Evolutionary conservation across 2,329 filamentous ascomycete species (phyloP).

Genomic region (Aspergillus sp.): DNA sequence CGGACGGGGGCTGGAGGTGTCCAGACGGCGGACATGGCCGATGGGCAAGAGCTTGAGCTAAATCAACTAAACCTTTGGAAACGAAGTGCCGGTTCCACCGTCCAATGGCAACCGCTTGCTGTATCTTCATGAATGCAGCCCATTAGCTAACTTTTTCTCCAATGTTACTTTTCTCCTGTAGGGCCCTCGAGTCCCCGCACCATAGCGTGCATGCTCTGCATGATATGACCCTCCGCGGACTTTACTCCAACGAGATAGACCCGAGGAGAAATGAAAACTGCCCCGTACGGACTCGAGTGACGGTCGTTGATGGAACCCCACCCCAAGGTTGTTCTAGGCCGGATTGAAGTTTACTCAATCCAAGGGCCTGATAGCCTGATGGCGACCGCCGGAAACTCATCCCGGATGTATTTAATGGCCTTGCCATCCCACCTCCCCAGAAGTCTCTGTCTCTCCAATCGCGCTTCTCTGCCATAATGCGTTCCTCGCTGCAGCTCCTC

Average conservation of each 20-base stretch:
- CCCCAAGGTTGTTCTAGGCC: background rate
- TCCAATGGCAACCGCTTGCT: slow-evolving; percentile 1
- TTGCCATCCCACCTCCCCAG: background rate
- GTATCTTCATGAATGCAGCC: background rate
- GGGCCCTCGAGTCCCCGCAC: background rate
- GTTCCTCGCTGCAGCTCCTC: slow-evolving; percentile 25
- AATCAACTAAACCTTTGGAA: background rate
- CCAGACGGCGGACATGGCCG: background rate
- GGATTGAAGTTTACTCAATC: background rate
- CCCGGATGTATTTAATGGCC: background rate
- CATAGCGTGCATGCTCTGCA: background rate
- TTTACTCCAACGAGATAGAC: background rate
- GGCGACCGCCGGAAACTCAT: background rate
- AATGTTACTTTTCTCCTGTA: background rate
- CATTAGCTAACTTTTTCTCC: slow-evolving; percentile 6
- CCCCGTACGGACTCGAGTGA: background rate
- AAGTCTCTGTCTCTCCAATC: background rate
- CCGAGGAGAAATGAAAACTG: background rate
- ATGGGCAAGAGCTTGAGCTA: background rate
- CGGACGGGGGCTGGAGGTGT: background rate
- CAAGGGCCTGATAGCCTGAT: background rate
- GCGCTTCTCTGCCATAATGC: slow-evolving; percentile 23
- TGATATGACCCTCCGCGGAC: slow-evolving; percentile 1
- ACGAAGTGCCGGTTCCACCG: background rate
- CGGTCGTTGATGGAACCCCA: background rate